Evolutionary conservation across 2,329 filamentous ascomycete genomes (phyloP), one percentile per base, ranked within the genome.

Genomic region (Epichloe gansuensis): DNA sequence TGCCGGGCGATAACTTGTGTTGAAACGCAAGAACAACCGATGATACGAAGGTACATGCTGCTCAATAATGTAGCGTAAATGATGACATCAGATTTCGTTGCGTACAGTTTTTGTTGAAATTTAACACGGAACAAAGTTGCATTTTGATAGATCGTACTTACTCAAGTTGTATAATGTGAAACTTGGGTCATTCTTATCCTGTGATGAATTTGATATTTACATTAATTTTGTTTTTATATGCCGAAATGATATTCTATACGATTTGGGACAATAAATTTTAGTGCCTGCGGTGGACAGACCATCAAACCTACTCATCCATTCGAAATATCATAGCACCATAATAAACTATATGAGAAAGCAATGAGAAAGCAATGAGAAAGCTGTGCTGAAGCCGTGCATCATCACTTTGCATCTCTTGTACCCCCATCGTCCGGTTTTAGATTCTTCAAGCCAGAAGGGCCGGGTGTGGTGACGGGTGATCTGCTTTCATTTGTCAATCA

Each of bases 111-210:
- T 11, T 31, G 31, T 4, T 11, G 31, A 31, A 11, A 31, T 11
- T 4, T 31, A 1, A 11, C 31, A 11, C 9, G 8, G 9, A 31
- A 31, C 31, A 11, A 31, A 31, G 31, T 45, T 21, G 3, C 23
- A 27, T 4, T 31, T 31, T 12, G 1, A n/a, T n/a, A 39, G 36
- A 1, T 58, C 60, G 5, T 63, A 61, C n/a, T 56, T 67, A 12
- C 55, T 66, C 15, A 63, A 65, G 12, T 53, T 67, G 8, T 54
- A n/a, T 13, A 39, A 39, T 39, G 15, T 3, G 36, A 39, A 13
- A 39, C 36, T n/a, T 8, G 8, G 31, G 31, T 31, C 9, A 31
- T 3, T 11, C 9, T 31, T 31, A 9, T 31, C 8, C 27, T 31
- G 27, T 31, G 27, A 31, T 8, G 27, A 31, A 9, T 31, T 11